Conservation (phyloP, 768 basidiomycete genomes). For the Leccinum rimulosum region DNA sequence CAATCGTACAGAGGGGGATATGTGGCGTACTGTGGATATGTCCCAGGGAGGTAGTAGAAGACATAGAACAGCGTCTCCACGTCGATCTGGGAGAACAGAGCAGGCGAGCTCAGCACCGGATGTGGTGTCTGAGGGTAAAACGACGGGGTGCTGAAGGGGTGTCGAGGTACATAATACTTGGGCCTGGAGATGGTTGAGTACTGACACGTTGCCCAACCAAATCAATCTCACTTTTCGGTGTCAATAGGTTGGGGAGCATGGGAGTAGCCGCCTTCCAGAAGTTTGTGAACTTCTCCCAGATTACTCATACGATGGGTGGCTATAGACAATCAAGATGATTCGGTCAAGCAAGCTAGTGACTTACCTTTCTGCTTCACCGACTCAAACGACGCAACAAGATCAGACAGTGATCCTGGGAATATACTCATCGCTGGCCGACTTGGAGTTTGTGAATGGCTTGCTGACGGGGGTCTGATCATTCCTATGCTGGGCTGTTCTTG, state of each 20-base stretch:
- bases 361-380: slow-evolving; percentile 94
- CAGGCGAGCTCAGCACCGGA: slow-evolving; percentile 75
- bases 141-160: slow-evolving; percentile 84
- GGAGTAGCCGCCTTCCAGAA: slow-evolving; percentile 88
- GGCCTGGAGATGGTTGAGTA: slow-evolving; percentile 55
- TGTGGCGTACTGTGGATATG: slow-evolving; percentile 83
- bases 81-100: slow-evolving; percentile 87
- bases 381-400: slow-evolving; percentile 93
- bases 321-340: slow-evolving; percentile 22
- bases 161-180: slow-evolving; percentile 93
- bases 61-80: slow-evolving; percentile 98
- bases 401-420: slow-evolving; percentile 84
- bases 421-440: slow-evolving; percentile 44
- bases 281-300: slow-evolving; percentile 85
- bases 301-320: slow-evolving; percentile 84
- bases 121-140: slow-evolving; percentile 94
- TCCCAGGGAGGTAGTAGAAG: slow-evolving; percentile 96
- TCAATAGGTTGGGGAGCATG: slow-evolving; percentile 91
- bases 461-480: slow-evolving; percentile 54
- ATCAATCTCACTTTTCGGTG: slow-evolving; percentile 82
- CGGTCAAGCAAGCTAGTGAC: slow-evolving; percentile 13
- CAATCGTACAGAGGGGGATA: neutral
- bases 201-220: neutral
- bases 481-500: slow-evolving; percentile 37
- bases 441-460: slow-evolving; percentile 40